Conservation (phyloP, 495 filamentous ascomycete genomes). For the Hypomontagnella submonticulosa region DNA sequence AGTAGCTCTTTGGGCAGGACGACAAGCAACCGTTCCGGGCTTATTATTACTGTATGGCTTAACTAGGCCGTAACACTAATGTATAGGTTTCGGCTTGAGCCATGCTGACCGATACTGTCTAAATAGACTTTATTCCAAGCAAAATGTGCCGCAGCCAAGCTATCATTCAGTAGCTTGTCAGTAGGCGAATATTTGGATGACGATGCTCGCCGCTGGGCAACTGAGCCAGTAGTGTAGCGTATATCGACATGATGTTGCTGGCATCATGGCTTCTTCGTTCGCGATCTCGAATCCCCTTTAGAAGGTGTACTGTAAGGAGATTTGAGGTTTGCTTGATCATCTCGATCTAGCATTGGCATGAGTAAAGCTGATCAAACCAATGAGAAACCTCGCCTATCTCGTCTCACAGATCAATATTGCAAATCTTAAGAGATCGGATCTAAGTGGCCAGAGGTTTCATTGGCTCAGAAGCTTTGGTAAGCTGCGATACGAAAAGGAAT, state of each 20-base stretch:
- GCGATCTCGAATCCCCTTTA: background rate
- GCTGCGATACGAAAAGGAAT: slow-evolving; percentile 14
- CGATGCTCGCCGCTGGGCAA: background rate
- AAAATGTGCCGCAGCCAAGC: slow-evolving; percentile 10
- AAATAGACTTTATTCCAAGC: slow-evolving; percentile 10
- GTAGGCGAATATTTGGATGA: background rate
- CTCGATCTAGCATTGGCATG: background rate
- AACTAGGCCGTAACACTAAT: slow-evolving; percentile 8
- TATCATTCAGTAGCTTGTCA: background rate
- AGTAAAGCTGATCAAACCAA: slow-evolving; percentile 21
- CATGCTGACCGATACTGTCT: background rate
- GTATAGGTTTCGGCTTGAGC: slow-evolving; percentile 7
- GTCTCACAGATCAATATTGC: slow-evolving; percentile 16
- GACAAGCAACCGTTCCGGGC: slow-evolving; percentile 4
- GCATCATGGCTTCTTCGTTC: slow-evolving; percentile 6
- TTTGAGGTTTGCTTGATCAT: background rate
- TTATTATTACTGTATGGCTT: slow-evolving; percentile 9
- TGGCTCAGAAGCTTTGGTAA: background rate
- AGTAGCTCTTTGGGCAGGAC: slow-evolving; percentile 20
- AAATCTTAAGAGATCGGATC: slow-evolving; percentile 30
- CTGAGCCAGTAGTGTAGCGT: background rate
- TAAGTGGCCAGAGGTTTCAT: background rate
- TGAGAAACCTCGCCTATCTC: slow-evolving; percentile 27
- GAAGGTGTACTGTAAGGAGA: too few relatives aligned
- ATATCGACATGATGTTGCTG: background rate